Evolutionary conservation across 768 basidiomycete species (phyloP), one percentile per base, ranked within the genome.

Genomic region (Lyophyllum semitale): DNA sequence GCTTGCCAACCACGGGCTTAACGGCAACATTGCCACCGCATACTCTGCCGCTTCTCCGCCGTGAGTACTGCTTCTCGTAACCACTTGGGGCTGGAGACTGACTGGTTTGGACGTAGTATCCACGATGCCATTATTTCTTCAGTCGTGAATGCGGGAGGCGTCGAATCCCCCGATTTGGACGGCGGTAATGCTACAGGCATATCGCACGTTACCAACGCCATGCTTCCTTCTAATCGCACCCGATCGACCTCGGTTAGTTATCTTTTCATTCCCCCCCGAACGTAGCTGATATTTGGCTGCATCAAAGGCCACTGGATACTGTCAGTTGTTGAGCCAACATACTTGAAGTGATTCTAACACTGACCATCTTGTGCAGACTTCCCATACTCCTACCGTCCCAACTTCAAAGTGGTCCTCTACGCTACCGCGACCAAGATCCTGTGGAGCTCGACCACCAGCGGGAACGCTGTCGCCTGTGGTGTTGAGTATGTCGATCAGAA

Each of bases 401-500:
- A 38, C 17, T 38, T 38, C 37, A 15, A 38, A 18, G 37, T 38
- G 5, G 9, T 38, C 17, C 37, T 38, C 9, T n/a, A 38, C 37
- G 15, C 37, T 18, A 38, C 37, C 4, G 37, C 37, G 3, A 51
- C 50, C 8, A 41, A 30, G 40, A 29, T 51, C 18, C n/a, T 42
- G 38, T 51, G 50, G 50, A 43, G 23, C 3, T 43, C 50, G 13
- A 38, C 23, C 23, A 20, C 33, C 13, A 6, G 11, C 1, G 48
- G 29, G 12, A 35, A 37, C n/a, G 48, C 48, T 7, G 35, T 49
- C 17, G 48, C 48, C 3, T 38, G 48, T 23, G 48, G 48, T 25
- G 48, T 49, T 8, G 48, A 49, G 29, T 49, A 49, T 23, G 48
- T 49, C 26, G 48, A 49, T 22, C 33, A 23, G 12, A 49, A 25